Evolutionary conservation across 192 early-diverging fungal species (phyloP), one percentile per base, ranked within the genome.

Genomic region (Haplosporangium gracile): DNA sequence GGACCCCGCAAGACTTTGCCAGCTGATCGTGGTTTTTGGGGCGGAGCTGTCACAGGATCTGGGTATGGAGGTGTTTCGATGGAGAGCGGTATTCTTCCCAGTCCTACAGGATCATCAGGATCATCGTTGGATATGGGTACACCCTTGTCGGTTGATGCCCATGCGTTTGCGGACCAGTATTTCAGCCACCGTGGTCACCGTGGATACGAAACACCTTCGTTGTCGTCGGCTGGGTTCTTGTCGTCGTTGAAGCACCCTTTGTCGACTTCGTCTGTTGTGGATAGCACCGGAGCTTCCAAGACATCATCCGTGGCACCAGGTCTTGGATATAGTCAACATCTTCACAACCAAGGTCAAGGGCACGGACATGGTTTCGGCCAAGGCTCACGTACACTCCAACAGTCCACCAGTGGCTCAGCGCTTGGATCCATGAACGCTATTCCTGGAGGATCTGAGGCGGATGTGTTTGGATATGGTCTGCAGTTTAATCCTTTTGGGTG

Each of bases 391-490:
- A 65, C 60, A 65, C 69, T 38, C 10, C 69, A 70, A n/a, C 69
- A 42, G 38, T 70, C 69, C 32, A 63, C 49, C 53, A 57, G 53
- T 24, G 74, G 36, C 24, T 26, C 68, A 0, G 22, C 77, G 8
- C 20, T 71, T 57, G 69, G 24, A 45, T 39, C 65, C 26, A 38
- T 26, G 22, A 68, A 69, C 7, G 3, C 40, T 1, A 39, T 42
- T n/a, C 20, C 71, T 0, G 18, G 26, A 40, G 32, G 51, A 6
- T 53, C 24, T 18, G 74, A 82, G 55, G 45, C 76, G 0, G 77
- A 79, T 49, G 76, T 80, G 36, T 86, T 86, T 78, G 84, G 84
- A 55, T 86, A 86, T 65, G 84, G 84, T 4, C 65, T 86, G 20
- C 49, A 74, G 7, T 38, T 86, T n/a, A 86, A 86, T 60, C 84